phyloP scores from a whole-genome alignment of 2,329 filamentous ascomycete species.

The Meredithiella fracta region DNA sequence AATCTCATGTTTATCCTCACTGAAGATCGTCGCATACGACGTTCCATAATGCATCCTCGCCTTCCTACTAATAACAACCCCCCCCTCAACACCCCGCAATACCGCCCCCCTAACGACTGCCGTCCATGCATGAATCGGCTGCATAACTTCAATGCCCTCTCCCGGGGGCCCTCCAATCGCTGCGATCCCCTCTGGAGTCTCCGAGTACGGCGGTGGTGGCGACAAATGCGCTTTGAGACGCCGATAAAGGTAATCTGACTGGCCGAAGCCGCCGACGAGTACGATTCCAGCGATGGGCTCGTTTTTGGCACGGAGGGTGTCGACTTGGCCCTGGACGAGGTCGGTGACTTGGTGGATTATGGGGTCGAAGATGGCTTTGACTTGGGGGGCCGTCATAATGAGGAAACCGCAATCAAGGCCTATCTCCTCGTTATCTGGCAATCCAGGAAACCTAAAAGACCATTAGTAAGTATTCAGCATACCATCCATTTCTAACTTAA shows the following conservation, averaged over 20 bases:
- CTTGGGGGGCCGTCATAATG: constrained; percentile 50
- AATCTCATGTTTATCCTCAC: constrained; percentile 56
- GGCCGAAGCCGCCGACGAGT: constrained; percentile 66
- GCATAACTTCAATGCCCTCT: constrained; percentile 52
- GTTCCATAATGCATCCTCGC: constrained; percentile 66
- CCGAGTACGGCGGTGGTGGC: constrained; percentile 47
- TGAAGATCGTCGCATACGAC: constrained; percentile 65
- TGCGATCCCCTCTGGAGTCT: constrained; percentile 32
- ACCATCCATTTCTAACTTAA: constrained; percentile 14
- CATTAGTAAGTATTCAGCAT: not conserved
- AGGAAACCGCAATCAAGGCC: constrained; percentile 63
- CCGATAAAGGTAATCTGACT: constrained; percentile 60
- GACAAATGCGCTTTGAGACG: constrained; percentile 54
- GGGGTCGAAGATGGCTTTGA: constrained; percentile 60
- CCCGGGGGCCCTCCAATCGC: not conserved
- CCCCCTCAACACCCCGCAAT: constrained; percentile 57
- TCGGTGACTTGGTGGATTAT: constrained; percentile 56
- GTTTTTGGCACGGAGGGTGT: constrained; percentile 42
- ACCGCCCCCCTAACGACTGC: constrained; percentile 66
- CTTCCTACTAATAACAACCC: constrained; percentile 60
- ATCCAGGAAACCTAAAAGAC: constrained; percentile 45
- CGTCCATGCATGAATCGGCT: constrained; percentile 69
- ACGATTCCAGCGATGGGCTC: constrained; percentile 58
- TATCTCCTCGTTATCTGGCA: constrained; percentile 59
- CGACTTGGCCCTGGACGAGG: constrained; percentile 50